phyloP scores from a whole-genome alignment of 495 filamentous ascomycete genomes.

The Margaritispora aquatica region DNA sequence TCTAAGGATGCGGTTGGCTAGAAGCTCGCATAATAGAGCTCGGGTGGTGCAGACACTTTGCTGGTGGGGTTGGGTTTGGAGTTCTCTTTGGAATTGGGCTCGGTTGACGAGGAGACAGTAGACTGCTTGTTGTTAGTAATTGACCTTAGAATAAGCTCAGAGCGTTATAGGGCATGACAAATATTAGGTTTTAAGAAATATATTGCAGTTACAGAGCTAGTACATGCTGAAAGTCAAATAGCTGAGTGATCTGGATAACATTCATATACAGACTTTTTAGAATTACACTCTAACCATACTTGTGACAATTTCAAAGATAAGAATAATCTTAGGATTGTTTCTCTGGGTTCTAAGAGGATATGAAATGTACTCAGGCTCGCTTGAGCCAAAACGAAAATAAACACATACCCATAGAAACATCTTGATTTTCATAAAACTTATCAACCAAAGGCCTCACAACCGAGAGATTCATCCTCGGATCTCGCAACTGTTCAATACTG shows the following conservation, averaged over 20 bases:
- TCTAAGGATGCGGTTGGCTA: constrained; percentile 58
- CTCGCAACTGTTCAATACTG: constrained; percentile 58
- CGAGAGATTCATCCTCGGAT: constrained; percentile 63
- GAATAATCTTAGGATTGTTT: no score
- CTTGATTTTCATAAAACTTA: constrained; percentile 59
- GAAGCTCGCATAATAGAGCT: constrained; percentile 61
- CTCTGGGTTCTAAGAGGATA: no score
- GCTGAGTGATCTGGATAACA: no score
- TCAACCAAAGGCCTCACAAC: constrained; percentile 65
- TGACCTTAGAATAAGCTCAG: no score
- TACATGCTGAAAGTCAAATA: no score
- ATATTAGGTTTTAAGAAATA: no score
- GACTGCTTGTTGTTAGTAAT: constrained; percentile 28
- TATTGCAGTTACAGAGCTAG: no score
- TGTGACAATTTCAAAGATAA: no score
- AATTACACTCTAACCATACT: no score
- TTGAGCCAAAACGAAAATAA: neutral
- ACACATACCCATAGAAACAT: constrained; percentile 54
- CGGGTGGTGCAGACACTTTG: constrained; percentile 64
- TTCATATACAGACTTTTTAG: no score
- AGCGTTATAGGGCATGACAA: no score
- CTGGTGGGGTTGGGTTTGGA: constrained; percentile 56
- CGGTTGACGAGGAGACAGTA: constrained; percentile 71
- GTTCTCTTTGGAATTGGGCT: constrained; percentile 60
- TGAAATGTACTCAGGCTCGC: neutral